A percentile compares a stretch with the other conserved stretches of the same genome.
Evolutionary conservation across 108 stramenopile species (phyloP).

Genomic region (Skeletonema potamos): DNA sequence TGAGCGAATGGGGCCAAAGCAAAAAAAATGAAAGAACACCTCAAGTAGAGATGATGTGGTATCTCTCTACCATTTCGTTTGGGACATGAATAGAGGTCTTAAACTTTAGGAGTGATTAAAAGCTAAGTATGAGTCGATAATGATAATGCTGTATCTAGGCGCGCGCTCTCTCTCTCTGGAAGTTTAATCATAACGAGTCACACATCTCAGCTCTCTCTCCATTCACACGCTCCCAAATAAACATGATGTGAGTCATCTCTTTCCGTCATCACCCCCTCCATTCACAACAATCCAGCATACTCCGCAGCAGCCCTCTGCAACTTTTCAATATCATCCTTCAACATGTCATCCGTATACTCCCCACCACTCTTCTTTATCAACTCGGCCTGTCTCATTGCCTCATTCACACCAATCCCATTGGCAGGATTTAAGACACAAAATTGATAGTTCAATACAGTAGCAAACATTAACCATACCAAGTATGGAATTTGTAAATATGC

Average conservation of each 20-base stretch:
- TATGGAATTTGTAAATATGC: constrained; percentile 64
- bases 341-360: constrained; percentile 57
- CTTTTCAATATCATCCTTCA: constrained; percentile 48
- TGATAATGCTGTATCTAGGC: no score
- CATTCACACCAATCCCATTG: constrained; percentile 38
- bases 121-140: no score
- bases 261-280: neutral
- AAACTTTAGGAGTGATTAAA: neutral
- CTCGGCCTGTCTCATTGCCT: constrained; percentile 59
- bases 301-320: constrained; percentile 47
- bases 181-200: no score
- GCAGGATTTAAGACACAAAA: constrained; percentile 65
- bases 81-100: neutral
- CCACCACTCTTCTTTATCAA: constrained; percentile 21
- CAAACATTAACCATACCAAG: constrained; percentile 59
- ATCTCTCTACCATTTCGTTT: neutral
- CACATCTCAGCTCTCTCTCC: neutral
- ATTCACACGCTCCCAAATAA: neutral
- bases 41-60: neutral
- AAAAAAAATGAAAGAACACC: neutral
- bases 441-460: constrained; percentile 51
- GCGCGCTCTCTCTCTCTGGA: no score
- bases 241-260: no score
- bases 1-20: neutral
- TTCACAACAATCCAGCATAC: constrained; percentile 41